A percentile compares a stretch with the other conserved stretches of the same genome.
Conservation (phyloP, 2,329 filamentous ascomycete species). For the Aspergillus udagawae region DNA sequence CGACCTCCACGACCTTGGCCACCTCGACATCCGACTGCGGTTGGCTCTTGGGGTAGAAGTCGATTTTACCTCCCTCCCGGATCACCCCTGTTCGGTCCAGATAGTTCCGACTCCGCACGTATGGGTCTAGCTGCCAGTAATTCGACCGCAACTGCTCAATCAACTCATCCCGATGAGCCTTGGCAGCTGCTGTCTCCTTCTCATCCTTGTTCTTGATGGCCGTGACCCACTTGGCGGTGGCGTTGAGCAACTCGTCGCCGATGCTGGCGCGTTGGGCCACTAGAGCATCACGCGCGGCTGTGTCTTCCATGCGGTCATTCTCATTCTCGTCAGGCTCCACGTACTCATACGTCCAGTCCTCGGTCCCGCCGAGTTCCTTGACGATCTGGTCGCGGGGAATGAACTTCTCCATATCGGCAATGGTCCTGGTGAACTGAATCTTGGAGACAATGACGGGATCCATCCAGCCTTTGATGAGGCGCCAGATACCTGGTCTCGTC, state of each 20-base stretch:
- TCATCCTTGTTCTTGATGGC: slow-evolving; percentile 42
- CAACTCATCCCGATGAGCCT: slow-evolving; percentile 56
- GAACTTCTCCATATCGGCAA: slow-evolving; percentile 70
- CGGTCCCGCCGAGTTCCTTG: slow-evolving; percentile 76
- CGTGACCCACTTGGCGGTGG: slow-evolving; percentile 70
- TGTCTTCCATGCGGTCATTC: slow-evolving; percentile 68
- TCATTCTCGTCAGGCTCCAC: slow-evolving; percentile 70
- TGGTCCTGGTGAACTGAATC: slow-evolving; percentile 80
- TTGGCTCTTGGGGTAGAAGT: slow-evolving; percentile 58
- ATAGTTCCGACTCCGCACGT: slow-evolving; percentile 69
- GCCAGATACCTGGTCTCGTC: slow-evolving; percentile 69
- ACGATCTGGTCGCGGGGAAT: slow-evolving; percentile 66
- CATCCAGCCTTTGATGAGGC: slow-evolving; percentile 88
- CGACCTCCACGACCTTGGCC: slow-evolving; percentile 12
- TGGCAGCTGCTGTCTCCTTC: slow-evolving; percentile 45
- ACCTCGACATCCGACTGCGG: not conserved
- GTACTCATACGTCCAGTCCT: slow-evolving; percentile 78
- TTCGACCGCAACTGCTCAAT: slow-evolving; percentile 63
- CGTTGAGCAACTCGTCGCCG: slow-evolving; percentile 67
- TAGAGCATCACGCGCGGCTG: slow-evolving; percentile 58
- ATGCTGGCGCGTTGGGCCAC: slow-evolving; percentile 60
- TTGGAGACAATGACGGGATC: slow-evolving; percentile 93
- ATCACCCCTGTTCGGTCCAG: slow-evolving; percentile 79
- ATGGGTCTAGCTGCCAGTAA: slow-evolving; percentile 89
- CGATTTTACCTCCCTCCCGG: slow-evolving; percentile 59